These are phyloP conservation scores for Gastrolobium villosum DNA, from an alignment of 306 rosid species.

Conservation along the genomic window DNA sequence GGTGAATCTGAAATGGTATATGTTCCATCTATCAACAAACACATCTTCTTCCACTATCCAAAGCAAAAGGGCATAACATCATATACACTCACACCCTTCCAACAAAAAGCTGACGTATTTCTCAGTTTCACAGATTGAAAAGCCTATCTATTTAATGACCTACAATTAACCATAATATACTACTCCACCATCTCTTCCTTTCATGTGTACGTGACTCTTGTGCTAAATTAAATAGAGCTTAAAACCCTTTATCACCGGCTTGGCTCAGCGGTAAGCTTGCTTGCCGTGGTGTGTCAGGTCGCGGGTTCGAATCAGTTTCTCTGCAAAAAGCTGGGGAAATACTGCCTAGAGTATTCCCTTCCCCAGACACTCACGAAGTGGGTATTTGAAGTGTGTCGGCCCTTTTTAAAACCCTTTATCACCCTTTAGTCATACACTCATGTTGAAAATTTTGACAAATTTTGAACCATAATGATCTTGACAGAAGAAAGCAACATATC, in stretches of 20 bases:
- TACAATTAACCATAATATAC: conserved; percentile 41
- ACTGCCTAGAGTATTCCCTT: too few species aligned
- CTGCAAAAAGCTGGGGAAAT: too few species aligned
- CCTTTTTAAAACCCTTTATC: too few species aligned
- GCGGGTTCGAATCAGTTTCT: too few species aligned
- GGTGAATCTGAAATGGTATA: conserved; percentile 72
- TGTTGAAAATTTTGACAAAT: neutral
- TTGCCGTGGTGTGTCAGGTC: too few species aligned
- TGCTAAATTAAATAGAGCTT: neutral
- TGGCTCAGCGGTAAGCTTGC: too few species aligned
- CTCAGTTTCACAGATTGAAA: conserved; percentile 54
- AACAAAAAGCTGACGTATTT: conserved; percentile 60
- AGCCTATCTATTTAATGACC: conserved; percentile 44
- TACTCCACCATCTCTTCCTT: neutral
- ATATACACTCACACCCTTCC: conserved; percentile 36
- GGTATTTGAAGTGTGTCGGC: too few species aligned
- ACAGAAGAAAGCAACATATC: too few species aligned
- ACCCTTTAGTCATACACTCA: neutral
- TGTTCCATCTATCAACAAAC: conserved; percentile 73
- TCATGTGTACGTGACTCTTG: neutral
- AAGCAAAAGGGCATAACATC: conserved; percentile 65
- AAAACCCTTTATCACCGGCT: neutral
- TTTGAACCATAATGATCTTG: neutral
- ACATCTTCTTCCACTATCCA: conserved; percentile 67
- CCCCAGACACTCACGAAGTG: too few species aligned